Conservation (phyloP, 805 yeast genomes). For the Torulaspora gathmanii region DNA sequence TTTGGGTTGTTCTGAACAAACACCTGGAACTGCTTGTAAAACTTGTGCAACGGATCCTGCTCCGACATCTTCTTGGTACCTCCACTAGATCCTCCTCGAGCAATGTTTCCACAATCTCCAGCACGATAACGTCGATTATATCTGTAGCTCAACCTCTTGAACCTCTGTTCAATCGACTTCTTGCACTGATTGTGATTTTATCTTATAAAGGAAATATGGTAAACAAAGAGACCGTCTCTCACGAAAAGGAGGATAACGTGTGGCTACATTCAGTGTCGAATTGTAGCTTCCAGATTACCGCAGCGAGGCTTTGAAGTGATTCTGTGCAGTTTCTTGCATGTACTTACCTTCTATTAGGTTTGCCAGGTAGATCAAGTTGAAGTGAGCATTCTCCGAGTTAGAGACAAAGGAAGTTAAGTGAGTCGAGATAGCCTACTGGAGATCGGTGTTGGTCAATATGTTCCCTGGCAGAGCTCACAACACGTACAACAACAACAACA, state of each 20-base stretch:
- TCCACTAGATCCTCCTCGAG: not conserved
- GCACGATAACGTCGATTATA: not conserved
- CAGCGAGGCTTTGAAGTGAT: not conserved
- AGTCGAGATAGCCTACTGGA: not conserved
- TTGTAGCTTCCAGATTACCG: not conserved
- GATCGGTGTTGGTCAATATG: slow-evolving; percentile 4
- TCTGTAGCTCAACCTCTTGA: not conserved
- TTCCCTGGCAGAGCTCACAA: slow-evolving; percentile 37
- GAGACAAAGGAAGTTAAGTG: not conserved
- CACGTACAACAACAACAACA: slow-evolving; percentile 29
- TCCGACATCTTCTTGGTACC: slow-evolving; percentile 10
- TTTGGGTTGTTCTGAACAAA: slow-evolving; percentile 40
- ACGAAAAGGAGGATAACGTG: slow-evolving; percentile 7
- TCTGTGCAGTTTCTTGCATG: slow-evolving; percentile 1
- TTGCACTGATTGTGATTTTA: slow-evolving; percentile 1
- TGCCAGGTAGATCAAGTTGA: not conserved
- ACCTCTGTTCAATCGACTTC: slow-evolving; percentile 1
- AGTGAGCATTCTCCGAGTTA: too few species aligned
- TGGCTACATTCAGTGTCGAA: not conserved
- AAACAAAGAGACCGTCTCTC: slow-evolving; percentile 2
- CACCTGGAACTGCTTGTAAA: slow-evolving; percentile 41
- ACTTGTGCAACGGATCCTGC: slow-evolving; percentile 37
- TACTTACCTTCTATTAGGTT: not conserved
- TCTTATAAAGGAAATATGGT: slow-evolving; percentile 8
- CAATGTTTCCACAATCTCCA: too few species aligned